phyloP scores from a whole-genome alignment of 495 filamentous ascomycete genomes.

The Penicillium lividum region DNA sequence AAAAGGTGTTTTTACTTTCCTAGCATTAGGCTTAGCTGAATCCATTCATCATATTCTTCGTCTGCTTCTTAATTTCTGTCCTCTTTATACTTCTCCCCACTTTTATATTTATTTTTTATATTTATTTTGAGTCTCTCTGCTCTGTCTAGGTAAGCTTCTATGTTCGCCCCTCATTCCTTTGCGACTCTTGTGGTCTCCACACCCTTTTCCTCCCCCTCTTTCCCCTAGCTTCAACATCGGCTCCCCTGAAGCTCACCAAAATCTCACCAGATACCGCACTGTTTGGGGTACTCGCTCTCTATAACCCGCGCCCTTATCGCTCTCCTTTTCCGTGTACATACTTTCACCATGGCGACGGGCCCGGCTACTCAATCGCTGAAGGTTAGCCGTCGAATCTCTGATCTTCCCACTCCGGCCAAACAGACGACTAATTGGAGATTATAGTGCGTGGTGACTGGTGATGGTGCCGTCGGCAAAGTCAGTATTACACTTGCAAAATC shows the following conservation, averaged over 20 bases:
- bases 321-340: conserved; percentile 25
- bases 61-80: conserved; percentile 4
- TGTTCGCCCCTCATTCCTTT: conserved; percentile 20
- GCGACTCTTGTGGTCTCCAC: conserved; percentile 17
- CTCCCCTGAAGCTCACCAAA: conserved; percentile 12
- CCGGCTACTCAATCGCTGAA: conserved; percentile 74
- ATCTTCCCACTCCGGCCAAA: neutral
- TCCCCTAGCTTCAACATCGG: conserved; percentile 12
- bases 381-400: conserved; percentile 44
- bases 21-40: neutral
- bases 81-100: conserved; percentile 11
- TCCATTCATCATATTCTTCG: neutral
- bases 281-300: conserved; percentile 13
- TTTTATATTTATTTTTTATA: neutral
- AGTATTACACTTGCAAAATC: conserved; percentile 22
- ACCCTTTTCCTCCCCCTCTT: conserved; percentile 18
- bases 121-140: neutral
- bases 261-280: neutral
- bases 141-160: neutral
- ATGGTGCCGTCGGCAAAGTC: conserved; percentile 98
- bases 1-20: neutral
- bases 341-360: conserved; percentile 59
- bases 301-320: conserved; percentile 13
- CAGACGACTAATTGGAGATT: conserved; percentile 14
- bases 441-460: conserved; percentile 97